Percentiles rank a stretch among this genome's conserved stretches.
phyloP scores from a whole-genome alignment of 371 early-diverging fungal genomes.

The Globomyces sp. region DNA sequence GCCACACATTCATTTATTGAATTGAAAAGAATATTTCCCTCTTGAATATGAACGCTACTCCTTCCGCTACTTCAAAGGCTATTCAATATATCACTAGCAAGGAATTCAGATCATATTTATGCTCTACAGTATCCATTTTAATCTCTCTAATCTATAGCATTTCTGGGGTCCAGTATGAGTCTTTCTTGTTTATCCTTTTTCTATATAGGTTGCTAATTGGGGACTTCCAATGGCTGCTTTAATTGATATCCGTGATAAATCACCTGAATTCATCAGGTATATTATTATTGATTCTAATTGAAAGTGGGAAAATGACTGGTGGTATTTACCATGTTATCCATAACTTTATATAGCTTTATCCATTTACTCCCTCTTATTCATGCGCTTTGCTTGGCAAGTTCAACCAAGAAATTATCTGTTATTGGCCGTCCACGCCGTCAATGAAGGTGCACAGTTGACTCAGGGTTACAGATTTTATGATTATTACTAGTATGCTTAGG shows the following conservation, averaged over 20 bases:
- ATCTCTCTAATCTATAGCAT: no score
- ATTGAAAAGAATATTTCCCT: no score
- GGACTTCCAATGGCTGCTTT: constrained; percentile 94
- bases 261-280: constrained; percentile 79
- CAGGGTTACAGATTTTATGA: constrained; percentile 85
- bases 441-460: constrained; percentile 76
- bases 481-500: constrained; percentile 35
- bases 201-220: constrained; percentile 84
- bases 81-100: no score
- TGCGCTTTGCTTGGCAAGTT: constrained; percentile 95
- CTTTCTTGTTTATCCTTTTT: no score
- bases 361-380: constrained; percentile 87
- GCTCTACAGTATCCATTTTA: no score
- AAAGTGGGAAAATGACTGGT: constrained; percentile 85
- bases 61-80: no score
- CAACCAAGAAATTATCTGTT: constrained; percentile 87
- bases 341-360: constrained; percentile 23
- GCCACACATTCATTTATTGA: no score
- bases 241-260: constrained; percentile 81
- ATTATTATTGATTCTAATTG: no score
- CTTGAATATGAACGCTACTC: no score
- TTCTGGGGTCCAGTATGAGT: no score
- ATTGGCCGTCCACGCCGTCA: constrained; percentile 90
- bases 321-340: background rate
- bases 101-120: no score